A percentile compares a stretch with the other conserved stretches of the same genome.
Evolutionary conservation across 2,329 filamentous ascomycete genomes (phyloP).

Genomic region (Trichoderma asperellum): DNA sequence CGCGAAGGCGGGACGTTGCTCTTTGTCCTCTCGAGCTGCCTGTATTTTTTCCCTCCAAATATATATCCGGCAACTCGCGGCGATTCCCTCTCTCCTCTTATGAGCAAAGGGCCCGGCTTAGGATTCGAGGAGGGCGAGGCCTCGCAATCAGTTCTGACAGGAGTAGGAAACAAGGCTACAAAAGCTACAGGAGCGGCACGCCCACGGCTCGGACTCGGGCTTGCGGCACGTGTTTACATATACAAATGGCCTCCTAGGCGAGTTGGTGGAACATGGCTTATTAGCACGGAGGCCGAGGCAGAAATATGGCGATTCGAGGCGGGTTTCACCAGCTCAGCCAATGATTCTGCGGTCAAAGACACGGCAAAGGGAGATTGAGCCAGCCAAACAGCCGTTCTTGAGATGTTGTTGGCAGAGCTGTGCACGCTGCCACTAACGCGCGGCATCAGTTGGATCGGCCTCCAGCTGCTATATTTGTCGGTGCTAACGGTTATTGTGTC

Average conservation of each 20-base stretch:
- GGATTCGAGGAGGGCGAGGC: constrained; percentile 11
- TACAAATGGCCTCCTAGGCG: not conserved
- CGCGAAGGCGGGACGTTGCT: not conserved
- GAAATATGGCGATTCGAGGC: not conserved
- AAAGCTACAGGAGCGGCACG: constrained; percentile 10
- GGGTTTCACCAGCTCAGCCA: not conserved
- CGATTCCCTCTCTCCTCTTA: not conserved
- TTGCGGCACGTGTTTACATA: constrained; percentile 18
- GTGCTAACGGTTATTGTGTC: not conserved
- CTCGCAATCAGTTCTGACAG: not conserved
- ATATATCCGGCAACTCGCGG: not conserved
- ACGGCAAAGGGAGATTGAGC: not conserved
- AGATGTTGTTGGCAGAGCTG: not conserved
- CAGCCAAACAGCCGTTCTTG: not conserved
- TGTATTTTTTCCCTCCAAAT: not conserved
- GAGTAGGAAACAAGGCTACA: not conserved
- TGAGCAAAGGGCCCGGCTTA: not conserved
- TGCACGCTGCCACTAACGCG: not conserved
- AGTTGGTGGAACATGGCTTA: constrained; percentile 6
- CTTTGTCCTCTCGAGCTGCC: not conserved
- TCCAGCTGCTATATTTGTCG: not conserved
- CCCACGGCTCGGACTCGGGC: not conserved
- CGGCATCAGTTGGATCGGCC: not conserved
- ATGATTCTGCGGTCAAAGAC: not conserved
- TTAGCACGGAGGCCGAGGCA: not conserved